A percentile compares a stretch with the other conserved stretches of the same genome.
These are phyloP conservation scores for Polygonum aviculare DNA, from an alignment of 148 eudicot genomes.

Conservation along the genomic window DNA sequence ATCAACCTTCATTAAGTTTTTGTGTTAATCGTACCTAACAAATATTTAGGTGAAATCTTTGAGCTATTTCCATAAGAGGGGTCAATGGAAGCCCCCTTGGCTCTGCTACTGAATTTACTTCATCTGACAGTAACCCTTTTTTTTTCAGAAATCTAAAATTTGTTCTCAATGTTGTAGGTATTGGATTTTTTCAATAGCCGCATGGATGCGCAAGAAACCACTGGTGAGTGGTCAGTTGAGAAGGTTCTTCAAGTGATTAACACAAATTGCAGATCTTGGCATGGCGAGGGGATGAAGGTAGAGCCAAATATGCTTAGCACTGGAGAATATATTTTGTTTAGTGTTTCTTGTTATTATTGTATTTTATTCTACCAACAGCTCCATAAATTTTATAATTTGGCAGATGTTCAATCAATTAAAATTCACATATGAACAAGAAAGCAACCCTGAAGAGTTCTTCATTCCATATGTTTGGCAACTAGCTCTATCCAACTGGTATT, in stretches of 20 bases:
- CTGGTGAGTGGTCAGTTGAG: constrained; percentile 96
- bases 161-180: constrained; percentile 34
- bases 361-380: background rate
- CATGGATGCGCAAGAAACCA: constrained; percentile 70
- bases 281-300: constrained; percentile 97
- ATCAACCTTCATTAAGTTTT: too few species aligned
- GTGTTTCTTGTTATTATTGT: background rate
- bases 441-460: constrained; percentile 93
- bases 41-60: too few species aligned
- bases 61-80: too few species aligned
- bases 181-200: constrained; percentile 85
- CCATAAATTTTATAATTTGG: background rate
- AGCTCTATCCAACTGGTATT: constrained; percentile 59
- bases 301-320: constrained; percentile 21
- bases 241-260: constrained; percentile 77
- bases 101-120: background rate
- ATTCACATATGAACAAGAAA: constrained; percentile 98
- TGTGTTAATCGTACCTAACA: too few species aligned
- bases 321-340: background rate
- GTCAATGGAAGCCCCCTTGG: too few species aligned
- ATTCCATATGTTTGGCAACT: constrained; percentile 96
- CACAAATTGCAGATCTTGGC: constrained; percentile 78
- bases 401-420: constrained; percentile 84
- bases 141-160: background rate
- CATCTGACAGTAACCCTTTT: background rate